Percentiles rank a stretch among this genome's conserved stretches.
Conservation (phyloP, 805 yeast genomes). For the Komagataella pastoris region DNA sequence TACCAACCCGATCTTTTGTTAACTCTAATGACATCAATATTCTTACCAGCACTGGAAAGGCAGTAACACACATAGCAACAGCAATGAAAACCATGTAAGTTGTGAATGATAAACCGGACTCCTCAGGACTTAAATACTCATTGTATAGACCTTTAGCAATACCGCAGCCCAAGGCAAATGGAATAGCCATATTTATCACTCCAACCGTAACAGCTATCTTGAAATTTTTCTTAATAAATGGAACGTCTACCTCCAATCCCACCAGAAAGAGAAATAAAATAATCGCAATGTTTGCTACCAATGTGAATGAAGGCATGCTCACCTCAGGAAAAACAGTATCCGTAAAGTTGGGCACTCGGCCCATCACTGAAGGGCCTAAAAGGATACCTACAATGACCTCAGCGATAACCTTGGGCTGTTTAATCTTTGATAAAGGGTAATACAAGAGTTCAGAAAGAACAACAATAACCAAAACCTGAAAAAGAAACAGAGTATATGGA, state of each 20-base stretch:
- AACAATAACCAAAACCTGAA: slow-evolving; percentile 55
- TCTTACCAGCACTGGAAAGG: slow-evolving; percentile 75
- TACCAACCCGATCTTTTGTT: slow-evolving; percentile 60
- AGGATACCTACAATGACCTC: slow-evolving; percentile 71
- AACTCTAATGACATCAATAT: slow-evolving; percentile 62
- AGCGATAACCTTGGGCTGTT: slow-evolving; percentile 73
- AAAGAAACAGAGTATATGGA: slow-evolving; percentile 57
- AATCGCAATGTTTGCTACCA: slow-evolving; percentile 65
- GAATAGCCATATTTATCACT: slow-evolving; percentile 57
- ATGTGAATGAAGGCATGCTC: slow-evolving; percentile 49
- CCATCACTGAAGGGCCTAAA: slow-evolving; percentile 66
- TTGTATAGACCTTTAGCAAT: slow-evolving; percentile 57
- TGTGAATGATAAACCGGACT: slow-evolving; percentile 34
- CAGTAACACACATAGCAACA: slow-evolving; percentile 75
- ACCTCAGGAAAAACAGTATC: slow-evolving; percentile 47
- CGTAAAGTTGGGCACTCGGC: slow-evolving; percentile 58
- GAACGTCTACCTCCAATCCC: slow-evolving; percentile 67
- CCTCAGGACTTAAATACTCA: slow-evolving; percentile 25
- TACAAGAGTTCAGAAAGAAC: slow-evolving; percentile 46
- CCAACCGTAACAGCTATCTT: slow-evolving; percentile 59
- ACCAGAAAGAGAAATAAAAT: slow-evolving; percentile 63
- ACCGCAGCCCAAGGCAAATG: slow-evolving; percentile 70
- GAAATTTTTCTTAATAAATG: slow-evolving; percentile 46
- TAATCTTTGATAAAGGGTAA: slow-evolving; percentile 42
- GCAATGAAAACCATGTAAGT: slow-evolving; percentile 74